A percentile compares a stretch with the other conserved stretches of the same genome.
phyloP scores from a whole-genome alignment of 257 asterid genomes.

The Ophiorrhiza pumila region DNA sequence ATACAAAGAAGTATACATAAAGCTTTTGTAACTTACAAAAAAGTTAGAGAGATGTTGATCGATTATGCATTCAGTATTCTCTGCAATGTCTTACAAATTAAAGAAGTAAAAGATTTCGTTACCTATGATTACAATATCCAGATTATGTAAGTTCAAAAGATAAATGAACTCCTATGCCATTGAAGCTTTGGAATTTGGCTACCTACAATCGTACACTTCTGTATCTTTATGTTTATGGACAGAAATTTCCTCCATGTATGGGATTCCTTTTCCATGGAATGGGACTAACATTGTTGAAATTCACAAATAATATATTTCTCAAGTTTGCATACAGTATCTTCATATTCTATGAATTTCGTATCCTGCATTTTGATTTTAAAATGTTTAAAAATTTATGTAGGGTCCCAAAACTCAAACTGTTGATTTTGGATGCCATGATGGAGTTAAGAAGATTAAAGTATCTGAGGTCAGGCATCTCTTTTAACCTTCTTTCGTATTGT shows the following conservation, averaged over 20 bases:
- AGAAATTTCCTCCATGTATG: no score
- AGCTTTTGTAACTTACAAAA: background rate
- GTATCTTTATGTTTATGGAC: no score
- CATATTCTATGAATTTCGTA: background rate
- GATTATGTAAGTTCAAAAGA: background rate
- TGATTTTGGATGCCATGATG: conserved; percentile 66
- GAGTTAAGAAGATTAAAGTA: conserved; percentile 56
- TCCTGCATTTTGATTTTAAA: conserved; percentile 6
- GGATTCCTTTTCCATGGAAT: background rate
- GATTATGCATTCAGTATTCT: background rate
- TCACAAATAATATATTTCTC: background rate
- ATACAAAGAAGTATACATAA: background rate
- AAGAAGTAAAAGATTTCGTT: background rate
- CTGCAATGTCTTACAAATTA: no score
- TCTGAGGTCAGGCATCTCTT: conserved; percentile 58
- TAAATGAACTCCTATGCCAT: background rate
- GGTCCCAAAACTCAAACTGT: conserved; percentile 53
- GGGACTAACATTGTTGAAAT: background rate
- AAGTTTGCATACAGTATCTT: background rate
- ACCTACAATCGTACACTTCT: background rate
- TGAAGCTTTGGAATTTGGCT: background rate
- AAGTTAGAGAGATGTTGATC: background rate
- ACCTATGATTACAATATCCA: background rate
- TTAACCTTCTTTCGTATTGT: conserved; percentile 12
- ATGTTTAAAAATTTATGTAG: conserved; percentile 35